A percentile compares a stretch with the other conserved stretches of the same genome.
Conservation (phyloP, 2,329 filamentous ascomycete genomes). For the Claviceps arundinis region DNA sequence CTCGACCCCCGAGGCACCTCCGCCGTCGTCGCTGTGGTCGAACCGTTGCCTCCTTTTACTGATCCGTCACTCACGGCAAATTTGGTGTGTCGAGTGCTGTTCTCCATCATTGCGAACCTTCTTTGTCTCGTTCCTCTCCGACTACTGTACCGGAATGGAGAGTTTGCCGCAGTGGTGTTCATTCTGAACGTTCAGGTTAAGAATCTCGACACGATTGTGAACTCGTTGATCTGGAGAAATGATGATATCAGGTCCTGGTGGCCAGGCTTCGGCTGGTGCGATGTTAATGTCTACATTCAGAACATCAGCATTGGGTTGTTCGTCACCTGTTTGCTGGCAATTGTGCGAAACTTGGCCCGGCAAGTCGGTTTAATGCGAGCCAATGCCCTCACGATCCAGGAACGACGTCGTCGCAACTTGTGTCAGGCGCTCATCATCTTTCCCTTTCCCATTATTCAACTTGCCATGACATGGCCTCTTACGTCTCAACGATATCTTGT, state of each 20-base stretch:
- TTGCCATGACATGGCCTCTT: constrained; percentile 33
- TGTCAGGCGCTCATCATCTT: constrained; percentile 42
- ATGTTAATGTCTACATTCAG: constrained; percentile 34
- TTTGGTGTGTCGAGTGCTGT: constrained; percentile 32
- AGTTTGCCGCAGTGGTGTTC: constrained; percentile 39
- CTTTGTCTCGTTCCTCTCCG: constrained; percentile 37
- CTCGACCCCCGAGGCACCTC: neutral
- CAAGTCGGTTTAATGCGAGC: constrained; percentile 34
- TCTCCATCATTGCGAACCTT: constrained; percentile 31
- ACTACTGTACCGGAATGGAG: constrained; percentile 37
- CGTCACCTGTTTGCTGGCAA: constrained; percentile 37
- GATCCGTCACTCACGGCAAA: constrained; percentile 27
- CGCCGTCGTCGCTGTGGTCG: constrained; percentile 2
- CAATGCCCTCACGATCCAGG: constrained; percentile 23
- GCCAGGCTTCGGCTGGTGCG: constrained; percentile 39
- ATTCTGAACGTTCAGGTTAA: constrained; percentile 30
- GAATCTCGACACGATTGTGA: constrained; percentile 36
- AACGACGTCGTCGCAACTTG: constrained; percentile 29
- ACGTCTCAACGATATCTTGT: constrained; percentile 35
- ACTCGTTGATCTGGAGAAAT: constrained; percentile 39
- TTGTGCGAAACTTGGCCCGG: constrained; percentile 39
- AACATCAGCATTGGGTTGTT: constrained; percentile 33
- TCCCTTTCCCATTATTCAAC: constrained; percentile 35
- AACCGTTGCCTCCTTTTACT: constrained; percentile 11
- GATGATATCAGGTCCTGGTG: constrained; percentile 38